Percentiles rank a stretch among this genome's conserved stretches.
These are phyloP conservation scores for Salvia splendens DNA, from an alignment of 257 asterid species.

Conservation along the genomic window DNA sequence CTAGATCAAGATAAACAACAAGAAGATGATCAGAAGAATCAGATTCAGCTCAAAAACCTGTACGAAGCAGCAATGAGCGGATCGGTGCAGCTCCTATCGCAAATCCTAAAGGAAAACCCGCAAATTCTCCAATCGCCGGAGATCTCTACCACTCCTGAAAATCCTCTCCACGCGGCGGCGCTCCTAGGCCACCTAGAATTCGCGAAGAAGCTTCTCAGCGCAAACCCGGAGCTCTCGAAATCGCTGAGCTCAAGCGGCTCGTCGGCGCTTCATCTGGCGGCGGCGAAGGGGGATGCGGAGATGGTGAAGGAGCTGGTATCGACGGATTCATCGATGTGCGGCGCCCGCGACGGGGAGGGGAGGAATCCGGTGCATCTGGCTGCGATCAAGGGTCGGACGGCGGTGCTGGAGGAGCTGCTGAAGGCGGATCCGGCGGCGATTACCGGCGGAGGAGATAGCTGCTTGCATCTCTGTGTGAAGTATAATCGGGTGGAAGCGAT, in stretches of 20 bases:
- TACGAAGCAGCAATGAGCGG: conserved; percentile 32
- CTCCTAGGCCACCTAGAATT: conserved; percentile 35
- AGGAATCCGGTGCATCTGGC: conserved; percentile 38
- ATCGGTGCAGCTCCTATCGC: conserved; percentile 13
- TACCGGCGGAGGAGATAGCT: conserved; percentile 35
- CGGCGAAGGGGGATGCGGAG: conserved; percentile 32
- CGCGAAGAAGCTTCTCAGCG: conserved; percentile 21
- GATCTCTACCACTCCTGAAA: conserved; percentile 16
- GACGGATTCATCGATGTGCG: conserved; percentile 32
- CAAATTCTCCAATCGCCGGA: conserved; percentile 27
- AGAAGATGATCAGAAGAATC: conserved; percentile 13
- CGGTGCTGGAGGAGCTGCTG: conserved; percentile 28
- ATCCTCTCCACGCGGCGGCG: conserved; percentile 33
- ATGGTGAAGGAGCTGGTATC: conserved; percentile 30
- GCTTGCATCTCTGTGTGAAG: conserved; percentile 39
- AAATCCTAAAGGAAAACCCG: conserved; percentile 33
- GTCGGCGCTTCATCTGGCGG: conserved; percentile 40
- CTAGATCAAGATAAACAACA: conserved; percentile 15
- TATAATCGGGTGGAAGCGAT: conserved; percentile 37
- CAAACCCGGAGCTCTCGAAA: conserved; percentile 28
- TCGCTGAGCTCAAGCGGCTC: conserved; percentile 34
- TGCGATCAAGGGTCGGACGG: conserved; percentile 39
- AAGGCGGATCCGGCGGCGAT: conserved; percentile 33
- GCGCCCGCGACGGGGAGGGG: conserved; percentile 32
- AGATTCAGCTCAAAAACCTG: conserved; percentile 23